Evolutionary conservation across 1,139 yeast genomes (phyloP).

Genomic region (Geotrichum reessii): DNA sequence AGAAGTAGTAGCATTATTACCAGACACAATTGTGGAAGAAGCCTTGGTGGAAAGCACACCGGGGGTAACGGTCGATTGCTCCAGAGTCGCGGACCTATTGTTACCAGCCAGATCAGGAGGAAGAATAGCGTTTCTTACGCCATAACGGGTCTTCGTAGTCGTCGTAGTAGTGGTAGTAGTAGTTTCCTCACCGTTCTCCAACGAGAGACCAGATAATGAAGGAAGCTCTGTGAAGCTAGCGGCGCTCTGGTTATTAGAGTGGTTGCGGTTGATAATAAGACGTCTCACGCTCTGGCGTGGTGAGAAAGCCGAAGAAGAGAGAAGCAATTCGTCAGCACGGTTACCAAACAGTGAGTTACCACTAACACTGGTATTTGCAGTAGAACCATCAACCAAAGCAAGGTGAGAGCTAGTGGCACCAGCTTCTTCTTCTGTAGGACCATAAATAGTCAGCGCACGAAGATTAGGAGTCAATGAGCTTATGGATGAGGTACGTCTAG

Average conservation of each 20-base stretch:
- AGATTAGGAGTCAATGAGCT: conserved; percentile 1
- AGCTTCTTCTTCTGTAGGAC: neutral
- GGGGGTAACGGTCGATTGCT: conserved; percentile 2
- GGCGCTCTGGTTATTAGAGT: conserved; percentile 25
- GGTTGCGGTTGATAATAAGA: conserved; percentile 49
- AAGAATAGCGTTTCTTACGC: neutral
- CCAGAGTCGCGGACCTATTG: neutral
- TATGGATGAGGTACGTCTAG: conserved; percentile 16
- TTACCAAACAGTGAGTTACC: conserved; percentile 28
- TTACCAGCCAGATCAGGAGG: neutral
- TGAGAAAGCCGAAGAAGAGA: conserved; percentile 66
- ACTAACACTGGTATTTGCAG: neutral
- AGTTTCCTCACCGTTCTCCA: neutral
- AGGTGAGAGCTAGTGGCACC: conserved; percentile 12
- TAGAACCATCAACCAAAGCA: conserved; percentile 1
- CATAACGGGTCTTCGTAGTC: neutral
- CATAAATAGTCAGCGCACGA: neutral
- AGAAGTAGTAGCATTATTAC: neutral
- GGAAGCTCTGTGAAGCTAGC: conserved; percentile 4
- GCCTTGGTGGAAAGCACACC: neutral
- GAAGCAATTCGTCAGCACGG: conserved; percentile 60
- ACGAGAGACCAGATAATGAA: neutral
- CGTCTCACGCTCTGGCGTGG: conserved; percentile 56
- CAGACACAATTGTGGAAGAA: neutral
- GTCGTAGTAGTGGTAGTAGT: neutral